These are phyloP conservation scores for Epichloe bromicola DNA, from an alignment of 2,329 filamentous ascomycete genomes.

Conservation along the genomic window DNA sequence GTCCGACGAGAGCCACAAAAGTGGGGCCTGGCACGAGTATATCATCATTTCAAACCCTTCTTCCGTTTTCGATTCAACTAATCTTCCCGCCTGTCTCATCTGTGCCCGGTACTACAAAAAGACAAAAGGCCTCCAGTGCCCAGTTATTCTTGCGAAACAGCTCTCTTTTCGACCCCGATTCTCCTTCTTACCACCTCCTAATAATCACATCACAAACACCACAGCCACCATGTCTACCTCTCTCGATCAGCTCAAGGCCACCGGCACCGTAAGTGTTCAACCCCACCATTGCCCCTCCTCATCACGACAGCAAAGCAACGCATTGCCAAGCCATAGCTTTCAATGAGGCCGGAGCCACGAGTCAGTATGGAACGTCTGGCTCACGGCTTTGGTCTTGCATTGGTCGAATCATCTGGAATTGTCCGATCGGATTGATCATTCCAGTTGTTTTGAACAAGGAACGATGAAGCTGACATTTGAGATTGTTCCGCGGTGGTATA, in stretches of 20 bases:
- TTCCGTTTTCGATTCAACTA: not conserved
- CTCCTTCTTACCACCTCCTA: not conserved
- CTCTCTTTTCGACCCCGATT: not conserved
- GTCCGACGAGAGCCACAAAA: too few relatives aligned
- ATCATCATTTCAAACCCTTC: slow-evolving; percentile 1
- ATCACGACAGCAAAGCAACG: slow-evolving; percentile 1
- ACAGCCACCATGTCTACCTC: slow-evolving; percentile 58
- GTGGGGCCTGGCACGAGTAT: not conserved
- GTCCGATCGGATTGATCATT: not conserved
- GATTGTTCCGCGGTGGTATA: slow-evolving; percentile 23
- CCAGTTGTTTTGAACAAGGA: not conserved
- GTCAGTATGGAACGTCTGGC: not conserved
- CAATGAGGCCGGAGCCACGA: not conserved
- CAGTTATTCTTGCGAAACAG: not conserved
- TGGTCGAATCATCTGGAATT: not conserved
- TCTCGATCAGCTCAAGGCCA: slow-evolving; percentile 93
- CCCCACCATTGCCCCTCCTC: slow-evolving; percentile 19
- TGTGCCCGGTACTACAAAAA: not conserved
- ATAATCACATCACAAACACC: not conserved
- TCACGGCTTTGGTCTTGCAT: not conserved
- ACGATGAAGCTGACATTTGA: slow-evolving; percentile 12
- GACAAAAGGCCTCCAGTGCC: not conserved
- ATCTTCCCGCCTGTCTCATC: not conserved
- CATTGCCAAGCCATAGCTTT: not conserved
- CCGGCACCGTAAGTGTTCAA: slow-evolving; percentile 70